A percentile compares a stretch with the other conserved stretches of the same genome.
phyloP scores from a whole-genome alignment of 1,284 basidiomycete genomes.

The Rhodofomes roseus region DNA sequence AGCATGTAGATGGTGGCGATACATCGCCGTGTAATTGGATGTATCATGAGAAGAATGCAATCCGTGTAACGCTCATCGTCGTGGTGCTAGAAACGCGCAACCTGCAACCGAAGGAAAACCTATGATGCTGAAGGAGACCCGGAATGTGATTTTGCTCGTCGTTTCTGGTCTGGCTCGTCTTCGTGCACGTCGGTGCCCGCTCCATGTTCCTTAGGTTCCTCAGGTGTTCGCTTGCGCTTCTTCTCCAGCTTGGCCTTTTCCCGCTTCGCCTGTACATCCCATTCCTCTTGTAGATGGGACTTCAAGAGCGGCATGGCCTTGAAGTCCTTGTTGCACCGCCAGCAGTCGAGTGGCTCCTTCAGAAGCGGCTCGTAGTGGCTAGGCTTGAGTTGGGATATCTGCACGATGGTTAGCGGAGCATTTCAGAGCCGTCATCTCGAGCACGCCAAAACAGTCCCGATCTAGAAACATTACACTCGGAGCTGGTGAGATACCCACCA shows the following conservation, averaged over 20 bases:
- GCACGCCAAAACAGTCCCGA: too few species aligned
- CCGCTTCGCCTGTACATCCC: conserved; percentile 40
- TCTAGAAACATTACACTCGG: background rate
- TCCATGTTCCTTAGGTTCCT: background rate
- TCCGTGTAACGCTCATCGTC: too few species aligned
- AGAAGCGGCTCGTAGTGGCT: conserved; percentile 63
- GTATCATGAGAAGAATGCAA: background rate
- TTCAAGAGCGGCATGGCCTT: conserved; percentile 80
- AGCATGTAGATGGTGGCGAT: background rate
- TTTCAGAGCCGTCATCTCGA: background rate
- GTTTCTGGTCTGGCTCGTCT: background rate
- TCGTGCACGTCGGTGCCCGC: background rate
- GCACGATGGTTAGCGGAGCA: background rate
- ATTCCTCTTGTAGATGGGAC: conserved; percentile 64
- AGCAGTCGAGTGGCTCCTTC: conserved; percentile 67
- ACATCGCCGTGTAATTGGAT: background rate
- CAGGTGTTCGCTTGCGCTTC: conserved; percentile 15
- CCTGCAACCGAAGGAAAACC: background rate
- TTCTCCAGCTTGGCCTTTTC: conserved; percentile 27
- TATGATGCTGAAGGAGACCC: background rate
- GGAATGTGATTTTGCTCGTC: background rate
- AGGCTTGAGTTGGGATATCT: conserved; percentile 53
- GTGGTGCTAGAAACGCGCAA: too few species aligned
- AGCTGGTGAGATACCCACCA: conserved; percentile 35
- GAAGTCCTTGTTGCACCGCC: conserved; percentile 56